Percentiles rank a stretch among this genome's conserved stretches.
phyloP scores from a whole-genome alignment of 75 land plant genomes.

The Pinus taeda region DNA sequence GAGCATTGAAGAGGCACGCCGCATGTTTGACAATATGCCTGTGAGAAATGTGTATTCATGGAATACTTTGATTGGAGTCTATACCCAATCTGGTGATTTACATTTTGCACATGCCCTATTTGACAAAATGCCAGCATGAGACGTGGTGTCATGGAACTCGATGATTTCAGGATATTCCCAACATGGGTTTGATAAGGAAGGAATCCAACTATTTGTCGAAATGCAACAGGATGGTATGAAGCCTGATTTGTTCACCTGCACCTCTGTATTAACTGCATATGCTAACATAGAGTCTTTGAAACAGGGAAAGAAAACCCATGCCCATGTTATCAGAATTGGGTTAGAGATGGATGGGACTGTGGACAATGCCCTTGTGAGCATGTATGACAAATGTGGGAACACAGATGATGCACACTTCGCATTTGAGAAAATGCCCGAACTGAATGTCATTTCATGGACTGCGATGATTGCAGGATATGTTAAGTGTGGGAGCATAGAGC shows the following conservation, averaged over 20 bases:
- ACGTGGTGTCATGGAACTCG: conserved; percentile 19
- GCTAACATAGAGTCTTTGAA: not conserved
- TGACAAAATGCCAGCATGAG: conserved; percentile 11
- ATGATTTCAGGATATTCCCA: conserved; percentile 17
- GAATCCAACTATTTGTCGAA: not conserved
- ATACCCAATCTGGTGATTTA: conserved; percentile 25
- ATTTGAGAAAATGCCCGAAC: conserved; percentile 43
- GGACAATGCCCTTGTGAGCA: conserved; percentile 44
- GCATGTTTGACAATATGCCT: conserved; percentile 32
- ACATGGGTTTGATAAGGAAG: not conserved
- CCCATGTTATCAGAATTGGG: conserved; percentile 20
- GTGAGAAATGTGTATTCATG: conserved; percentile 28
- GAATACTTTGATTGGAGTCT: conserved; percentile 55
- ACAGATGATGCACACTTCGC: conserved; percentile 23
- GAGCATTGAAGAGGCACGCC: conserved; percentile 31
- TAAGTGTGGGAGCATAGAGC: conserved; percentile 30
- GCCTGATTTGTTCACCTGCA: conserved; percentile 3
- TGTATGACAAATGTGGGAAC: conserved; percentile 51
- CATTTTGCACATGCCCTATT: conserved; percentile 16
- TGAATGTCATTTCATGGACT: conserved; percentile 55
- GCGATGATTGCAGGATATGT: conserved; percentile 54
- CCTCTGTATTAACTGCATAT: not conserved
- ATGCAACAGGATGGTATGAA: not conserved
- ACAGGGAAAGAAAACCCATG: conserved; percentile 13
- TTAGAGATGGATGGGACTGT: conserved; percentile 27